Evolutionary conservation across 139 green algal genomes (phyloP), one percentile per base, ranked within the genome.

Genomic region (Chlamydomonas incerta): DNA sequence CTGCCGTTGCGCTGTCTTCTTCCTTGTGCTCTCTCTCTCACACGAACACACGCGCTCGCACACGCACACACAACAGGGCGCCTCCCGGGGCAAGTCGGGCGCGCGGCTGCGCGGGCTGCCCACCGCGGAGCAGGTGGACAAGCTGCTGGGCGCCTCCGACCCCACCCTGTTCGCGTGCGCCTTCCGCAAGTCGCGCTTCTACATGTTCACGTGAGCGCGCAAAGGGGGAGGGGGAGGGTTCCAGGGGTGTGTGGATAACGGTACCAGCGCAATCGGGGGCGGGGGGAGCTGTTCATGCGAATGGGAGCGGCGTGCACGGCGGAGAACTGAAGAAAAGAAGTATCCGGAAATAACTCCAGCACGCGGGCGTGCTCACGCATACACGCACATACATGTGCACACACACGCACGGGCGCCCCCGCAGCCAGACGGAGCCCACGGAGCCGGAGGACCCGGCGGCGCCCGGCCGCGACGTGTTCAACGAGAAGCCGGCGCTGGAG

Each of bases 401-500:
- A 50, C 41, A 50, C 41, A 50, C n/a, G n/a, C n/a, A n/a, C n/a
- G n/a, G n/a, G n/a, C 74, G 2, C 57, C 24, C 21, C 35, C 21
- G 26, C 85, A 89, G 85, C 26, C 89, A 90, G 29, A 87, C 92
- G 5, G 96, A 97, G 87, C 95, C 96, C 9, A 90, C 94, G 28
- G 96, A 99, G 46, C 91, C 90, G 0, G 85, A 88, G 47, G 82
- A 91, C 47, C 60, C 67, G 55, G 68, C 77, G 5, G 47, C 88
- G 72, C 90, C 93, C 81, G 96, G 93, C 3, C 88, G 96, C 66
- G 97, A 99, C 82, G 95, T 99, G 41, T 99, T 98, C 93, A 99
- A 99, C 87, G 98, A 99, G 90, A 98, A 97, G 90, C 94, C 94
- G 14, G 86, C 62, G n/a, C 77, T 83, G 77, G 77, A 83, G 28